These are phyloP conservation scores for Fusarium sp. DNA, from an alignment of 2,329 filamentous ascomycete species.

Conservation along the genomic window DNA sequence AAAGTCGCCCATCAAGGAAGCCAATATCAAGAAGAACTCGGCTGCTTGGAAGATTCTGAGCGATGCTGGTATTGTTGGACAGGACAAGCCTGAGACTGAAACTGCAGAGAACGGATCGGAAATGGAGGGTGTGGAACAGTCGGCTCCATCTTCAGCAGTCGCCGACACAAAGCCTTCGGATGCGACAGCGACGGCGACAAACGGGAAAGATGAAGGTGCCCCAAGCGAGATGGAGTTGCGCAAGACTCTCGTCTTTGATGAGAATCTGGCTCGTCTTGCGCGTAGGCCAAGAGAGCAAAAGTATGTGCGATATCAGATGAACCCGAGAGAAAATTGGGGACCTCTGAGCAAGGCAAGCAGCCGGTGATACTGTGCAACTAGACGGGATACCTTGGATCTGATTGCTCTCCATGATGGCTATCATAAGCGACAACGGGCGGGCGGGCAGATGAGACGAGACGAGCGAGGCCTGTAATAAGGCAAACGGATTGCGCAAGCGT, in stretches of 20 bases:
- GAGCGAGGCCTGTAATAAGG: not conserved
- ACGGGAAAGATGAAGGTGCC: slow-evolving; percentile 32
- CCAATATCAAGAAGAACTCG: slow-evolving; percentile 75
- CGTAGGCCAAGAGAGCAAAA: slow-evolving; percentile 76
- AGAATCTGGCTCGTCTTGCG: slow-evolving; percentile 77
- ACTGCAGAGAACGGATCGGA: slow-evolving; percentile 46
- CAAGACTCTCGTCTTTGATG: slow-evolving; percentile 79
- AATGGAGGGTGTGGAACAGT: slow-evolving; percentile 55
- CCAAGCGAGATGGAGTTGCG: slow-evolving; percentile 57
- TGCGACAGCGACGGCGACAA: slow-evolving; percentile 19
- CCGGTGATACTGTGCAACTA: slow-evolving; percentile 44
- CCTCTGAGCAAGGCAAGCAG: slow-evolving; percentile 74
- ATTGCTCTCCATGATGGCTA: not conserved
- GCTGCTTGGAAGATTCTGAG: slow-evolving; percentile 78
- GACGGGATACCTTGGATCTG: not conserved
- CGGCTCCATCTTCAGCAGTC: slow-evolving; percentile 10
- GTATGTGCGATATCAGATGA: slow-evolving; percentile 88
- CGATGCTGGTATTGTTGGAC: slow-evolving; percentile 51
- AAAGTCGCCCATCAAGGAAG: slow-evolving; percentile 80
- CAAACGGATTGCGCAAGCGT: slow-evolving; percentile 14
- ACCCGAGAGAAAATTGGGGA: slow-evolving; percentile 94
- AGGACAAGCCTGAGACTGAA: slow-evolving; percentile 45
- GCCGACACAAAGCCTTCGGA: slow-evolving; percentile 1
- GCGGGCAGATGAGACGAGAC: not conserved
- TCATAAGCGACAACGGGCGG: not conserved